phyloP scores from a whole-genome alignment of 441 rosid species.

The Populus hybrid region DNA sequence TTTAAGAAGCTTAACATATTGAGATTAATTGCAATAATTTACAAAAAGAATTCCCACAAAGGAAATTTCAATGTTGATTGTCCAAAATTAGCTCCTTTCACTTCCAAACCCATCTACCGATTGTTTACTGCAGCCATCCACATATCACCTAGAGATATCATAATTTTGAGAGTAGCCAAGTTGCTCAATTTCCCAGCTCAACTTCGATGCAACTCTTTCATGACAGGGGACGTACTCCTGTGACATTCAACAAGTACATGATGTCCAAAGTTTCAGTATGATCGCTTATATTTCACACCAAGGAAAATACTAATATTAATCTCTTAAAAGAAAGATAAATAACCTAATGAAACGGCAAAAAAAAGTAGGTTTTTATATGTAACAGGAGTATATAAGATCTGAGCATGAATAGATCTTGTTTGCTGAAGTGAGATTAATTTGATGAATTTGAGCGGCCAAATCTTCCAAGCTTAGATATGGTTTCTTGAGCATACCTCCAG shows the following conservation, averaged over 20 bases:
- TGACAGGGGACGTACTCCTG: constrained; percentile 86
- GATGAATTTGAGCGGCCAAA: neutral
- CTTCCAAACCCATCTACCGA: constrained; percentile 22
- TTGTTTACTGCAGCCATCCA: constrained; percentile 2
- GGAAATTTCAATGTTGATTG: constrained; percentile 22
- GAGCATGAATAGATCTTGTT: neutral
- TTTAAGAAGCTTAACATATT: constrained; percentile 31
- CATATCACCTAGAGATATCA: constrained; percentile 40
- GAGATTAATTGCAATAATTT: constrained; percentile 48
- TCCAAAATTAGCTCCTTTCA: constrained; percentile 31
- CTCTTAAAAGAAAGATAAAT: neutral
- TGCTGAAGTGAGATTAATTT: neutral
- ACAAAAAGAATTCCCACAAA: constrained; percentile 35
- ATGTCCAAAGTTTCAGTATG: neutral
- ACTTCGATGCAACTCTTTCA: constrained; percentile 73
- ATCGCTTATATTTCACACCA: neutral
- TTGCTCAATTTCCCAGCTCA: constrained; percentile 80
- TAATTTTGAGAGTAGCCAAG: constrained; percentile 43
- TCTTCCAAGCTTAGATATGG: neutral
- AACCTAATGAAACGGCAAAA: neutral
- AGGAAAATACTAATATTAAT: neutral
- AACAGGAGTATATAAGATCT: neutral
- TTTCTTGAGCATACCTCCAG: constrained; percentile 55
- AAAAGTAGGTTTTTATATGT: too few relatives aligned
- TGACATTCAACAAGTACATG: constrained; percentile 10